Conservation (phyloP, 352 stramenopile species). For the Pythium insidiosum region DNA sequence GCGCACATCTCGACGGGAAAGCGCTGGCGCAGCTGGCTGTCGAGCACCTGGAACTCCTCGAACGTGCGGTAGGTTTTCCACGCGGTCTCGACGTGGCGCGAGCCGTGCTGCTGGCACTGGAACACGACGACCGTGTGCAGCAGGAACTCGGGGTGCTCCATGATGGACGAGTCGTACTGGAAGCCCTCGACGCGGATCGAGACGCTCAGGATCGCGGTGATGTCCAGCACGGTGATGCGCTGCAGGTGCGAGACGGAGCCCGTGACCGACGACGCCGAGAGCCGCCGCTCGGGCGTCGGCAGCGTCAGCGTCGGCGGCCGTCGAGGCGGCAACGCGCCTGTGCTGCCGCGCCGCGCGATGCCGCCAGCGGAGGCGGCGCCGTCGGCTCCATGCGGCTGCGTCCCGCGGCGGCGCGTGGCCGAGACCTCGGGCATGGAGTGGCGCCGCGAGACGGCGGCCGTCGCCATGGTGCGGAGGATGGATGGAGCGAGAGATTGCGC, state of each 20-base stretch:
- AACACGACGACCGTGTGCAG: slow-evolving; percentile 57
- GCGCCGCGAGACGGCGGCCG: too few relatives aligned
- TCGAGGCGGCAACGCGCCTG: slow-evolving; percentile 5
- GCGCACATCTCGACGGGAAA: slow-evolving; percentile 61
- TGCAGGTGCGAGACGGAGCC: background rate
- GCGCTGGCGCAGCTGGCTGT: slow-evolving; percentile 52
- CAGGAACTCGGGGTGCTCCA: slow-evolving; percentile 73
- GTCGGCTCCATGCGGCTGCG: too few relatives aligned
- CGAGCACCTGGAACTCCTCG: slow-evolving; percentile 64
- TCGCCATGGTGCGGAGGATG: too few relatives aligned
- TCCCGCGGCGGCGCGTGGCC: too few relatives aligned
- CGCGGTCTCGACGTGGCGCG: slow-evolving; percentile 37
- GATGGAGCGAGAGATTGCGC: too few relatives aligned
- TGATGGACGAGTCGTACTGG: slow-evolving; percentile 66
- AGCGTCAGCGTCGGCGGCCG: too few relatives aligned
- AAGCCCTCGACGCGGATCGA: slow-evolving; percentile 45
- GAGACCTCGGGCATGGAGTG: too few relatives aligned
- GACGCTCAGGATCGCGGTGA: slow-evolving; percentile 61
- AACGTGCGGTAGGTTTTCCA: slow-evolving; percentile 68
- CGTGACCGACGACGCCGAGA: too few relatives aligned
- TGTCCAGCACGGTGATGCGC: slow-evolving; percentile 36
- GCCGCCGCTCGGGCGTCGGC: slow-evolving; percentile 2
- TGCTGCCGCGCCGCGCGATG: background rate
- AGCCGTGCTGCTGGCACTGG: slow-evolving; percentile 45
- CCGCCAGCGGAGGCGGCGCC: background rate